A percentile compares a stretch with the other conserved stretches of the same genome.
Evolutionary conservation across 441 rosid species (phyloP).

Genomic region (Croton setiger): DNA sequence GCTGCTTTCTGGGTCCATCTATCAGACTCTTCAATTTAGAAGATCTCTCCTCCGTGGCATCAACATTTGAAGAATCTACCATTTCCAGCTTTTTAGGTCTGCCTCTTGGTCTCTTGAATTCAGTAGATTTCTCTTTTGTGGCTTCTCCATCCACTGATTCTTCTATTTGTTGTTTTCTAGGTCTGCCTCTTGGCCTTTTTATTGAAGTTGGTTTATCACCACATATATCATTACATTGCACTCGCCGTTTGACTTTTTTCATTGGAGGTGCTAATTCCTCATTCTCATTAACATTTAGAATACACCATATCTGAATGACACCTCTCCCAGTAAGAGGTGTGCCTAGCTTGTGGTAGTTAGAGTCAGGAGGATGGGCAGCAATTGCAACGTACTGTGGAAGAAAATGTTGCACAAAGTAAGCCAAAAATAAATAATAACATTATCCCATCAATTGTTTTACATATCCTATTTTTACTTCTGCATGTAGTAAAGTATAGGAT

Average conservation of each 20-base stretch:
- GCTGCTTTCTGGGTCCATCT: constrained; percentile 34
- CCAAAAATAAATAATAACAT: background rate
- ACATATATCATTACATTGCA: no score
- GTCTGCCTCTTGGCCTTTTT: constrained; percentile 20
- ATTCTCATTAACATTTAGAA: constrained; percentile 40
- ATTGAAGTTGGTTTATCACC: background rate
- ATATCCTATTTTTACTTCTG: background rate
- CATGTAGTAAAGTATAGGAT: background rate
- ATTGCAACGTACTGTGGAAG: constrained; percentile 74
- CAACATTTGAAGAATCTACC: constrained; percentile 1
- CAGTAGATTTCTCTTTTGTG: constrained; percentile 1
- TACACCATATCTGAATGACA: constrained; percentile 83
- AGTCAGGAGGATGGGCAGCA: constrained; percentile 85
- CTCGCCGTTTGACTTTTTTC: constrained; percentile 12
- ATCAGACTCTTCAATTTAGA: constrained; percentile 19
- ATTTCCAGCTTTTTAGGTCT: constrained; percentile 18
- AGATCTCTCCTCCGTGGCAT: background rate
- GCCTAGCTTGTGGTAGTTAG: constrained; percentile 82
- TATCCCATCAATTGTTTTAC: background rate
- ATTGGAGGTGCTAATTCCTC: constrained; percentile 12
- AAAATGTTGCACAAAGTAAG: constrained; percentile 9
- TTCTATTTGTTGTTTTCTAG: constrained; percentile 16
- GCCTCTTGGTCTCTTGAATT: constrained; percentile 29
- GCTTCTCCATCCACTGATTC: background rate
- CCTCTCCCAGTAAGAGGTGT: constrained; percentile 77